Percentiles rank a stretch among this genome's conserved stretches.
Conservation (phyloP, 1,284 basidiomycete species). For the Irpex rosettiformis region DNA sequence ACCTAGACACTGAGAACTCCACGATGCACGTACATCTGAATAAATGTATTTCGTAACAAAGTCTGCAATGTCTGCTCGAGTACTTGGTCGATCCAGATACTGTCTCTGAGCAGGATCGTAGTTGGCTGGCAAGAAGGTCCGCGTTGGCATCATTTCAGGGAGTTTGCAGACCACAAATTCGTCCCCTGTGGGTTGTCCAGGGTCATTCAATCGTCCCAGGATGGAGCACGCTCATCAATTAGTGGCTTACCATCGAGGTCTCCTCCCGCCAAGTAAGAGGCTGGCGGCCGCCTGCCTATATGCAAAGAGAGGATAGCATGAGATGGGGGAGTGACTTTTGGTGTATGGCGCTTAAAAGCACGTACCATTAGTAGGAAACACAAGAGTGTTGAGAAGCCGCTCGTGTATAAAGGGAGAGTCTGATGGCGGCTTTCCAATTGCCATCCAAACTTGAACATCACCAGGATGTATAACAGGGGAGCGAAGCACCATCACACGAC, state of each 20-base stretch:
- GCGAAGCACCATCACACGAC: slow-evolving; percentile 54
- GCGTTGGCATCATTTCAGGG: slow-evolving; percentile 23
- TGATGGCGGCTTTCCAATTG: slow-evolving; percentile 52
- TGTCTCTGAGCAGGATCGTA: slow-evolving; percentile 30
- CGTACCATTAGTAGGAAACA: slow-evolving; percentile 52
- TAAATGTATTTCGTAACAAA: slow-evolving; percentile 80
- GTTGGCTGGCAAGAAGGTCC: slow-evolving; percentile 33
- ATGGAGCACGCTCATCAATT: too few relatives aligned
- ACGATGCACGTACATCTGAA: slow-evolving; percentile 48
- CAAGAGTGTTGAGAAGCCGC: slow-evolving; percentile 50
- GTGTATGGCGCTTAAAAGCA: too few relatives aligned
- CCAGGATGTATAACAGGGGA: slow-evolving; percentile 68
- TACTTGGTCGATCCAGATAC: slow-evolving; percentile 48
- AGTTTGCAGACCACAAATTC: slow-evolving; percentile 8
- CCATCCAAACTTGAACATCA: slow-evolving; percentile 56
- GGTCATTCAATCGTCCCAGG: too few relatives aligned
- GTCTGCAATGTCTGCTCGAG: slow-evolving; percentile 68
- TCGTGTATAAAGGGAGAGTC: slow-evolving; percentile 47
- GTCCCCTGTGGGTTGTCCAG: too few relatives aligned
- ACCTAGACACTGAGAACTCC: neutral
- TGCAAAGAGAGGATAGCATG: too few relatives aligned
- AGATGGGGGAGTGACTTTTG: too few relatives aligned
- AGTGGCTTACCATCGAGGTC: slow-evolving; percentile 64
- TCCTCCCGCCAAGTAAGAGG: slow-evolving; percentile 60
- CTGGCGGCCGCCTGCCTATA: slow-evolving; percentile 53